A percentile compares a stretch with the other conserved stretches of the same genome.
Evolutionary conservation across 2,329 filamentous ascomycete species (phyloP).

Genomic region (Pseudogymnoascus sp.): DNA sequence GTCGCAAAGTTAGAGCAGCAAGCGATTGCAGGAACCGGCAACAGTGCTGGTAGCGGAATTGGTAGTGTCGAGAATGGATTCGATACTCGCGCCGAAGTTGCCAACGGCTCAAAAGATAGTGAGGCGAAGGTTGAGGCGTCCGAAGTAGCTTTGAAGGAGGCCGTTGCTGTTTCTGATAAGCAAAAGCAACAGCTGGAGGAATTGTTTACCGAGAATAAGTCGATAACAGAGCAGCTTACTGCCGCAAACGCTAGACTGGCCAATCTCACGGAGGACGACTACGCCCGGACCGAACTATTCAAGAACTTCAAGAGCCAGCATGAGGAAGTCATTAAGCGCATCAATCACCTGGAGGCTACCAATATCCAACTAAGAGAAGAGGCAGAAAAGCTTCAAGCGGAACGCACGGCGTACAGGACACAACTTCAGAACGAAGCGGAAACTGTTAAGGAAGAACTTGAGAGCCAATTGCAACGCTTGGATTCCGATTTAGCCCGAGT

Average conservation of each 20-base stretch:
- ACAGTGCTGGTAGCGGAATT: slow-evolving; percentile 28
- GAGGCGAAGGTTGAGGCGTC: slow-evolving; percentile 54
- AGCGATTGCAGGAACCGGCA: slow-evolving; percentile 59
- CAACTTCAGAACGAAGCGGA: slow-evolving; percentile 77
- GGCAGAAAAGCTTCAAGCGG: slow-evolving; percentile 73
- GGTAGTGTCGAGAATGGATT: slow-evolving; percentile 37
- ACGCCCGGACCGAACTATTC: slow-evolving; percentile 84
- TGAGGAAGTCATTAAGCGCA: slow-evolving; percentile 83
- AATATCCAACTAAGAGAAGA: slow-evolving; percentile 81
- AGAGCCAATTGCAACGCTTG: slow-evolving; percentile 69
- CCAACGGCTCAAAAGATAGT: slow-evolving; percentile 48
- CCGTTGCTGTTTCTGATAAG: slow-evolving; percentile 65
- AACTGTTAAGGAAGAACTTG: slow-evolving; percentile 62
- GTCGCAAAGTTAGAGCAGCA: slow-evolving; percentile 90
- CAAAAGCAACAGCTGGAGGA: slow-evolving; percentile 83
- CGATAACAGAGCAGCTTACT: slow-evolving; percentile 69
- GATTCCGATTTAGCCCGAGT: slow-evolving; percentile 84
- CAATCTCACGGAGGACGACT: slow-evolving; percentile 81
- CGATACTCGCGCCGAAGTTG: slow-evolving; percentile 38
- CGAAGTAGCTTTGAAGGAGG: slow-evolving; percentile 68
- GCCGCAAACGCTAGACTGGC: slow-evolving; percentile 59
- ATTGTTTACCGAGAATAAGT: slow-evolving; percentile 67
- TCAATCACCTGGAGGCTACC: slow-evolving; percentile 83
- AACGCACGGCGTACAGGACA: slow-evolving; percentile 71
- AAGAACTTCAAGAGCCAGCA: slow-evolving; percentile 84